Percentiles rank a stretch among this genome's conserved stretches.
Conservation (phyloP, 768 basidiomycete genomes). For the Amanita brunnescens region DNA sequence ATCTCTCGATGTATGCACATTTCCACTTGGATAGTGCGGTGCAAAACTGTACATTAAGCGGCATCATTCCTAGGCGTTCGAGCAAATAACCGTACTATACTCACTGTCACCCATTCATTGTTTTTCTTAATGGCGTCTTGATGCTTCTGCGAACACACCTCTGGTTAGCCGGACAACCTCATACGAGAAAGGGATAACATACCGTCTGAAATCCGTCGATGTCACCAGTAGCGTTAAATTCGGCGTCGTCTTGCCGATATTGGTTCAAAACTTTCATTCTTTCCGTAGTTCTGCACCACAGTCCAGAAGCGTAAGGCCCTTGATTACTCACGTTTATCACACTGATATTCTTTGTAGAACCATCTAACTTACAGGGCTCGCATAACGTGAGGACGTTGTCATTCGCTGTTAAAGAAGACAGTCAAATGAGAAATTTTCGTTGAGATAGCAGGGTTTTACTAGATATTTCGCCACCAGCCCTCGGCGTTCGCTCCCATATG, state of each 20-base stretch:
- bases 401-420: not conserved
- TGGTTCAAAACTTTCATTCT: not conserved
- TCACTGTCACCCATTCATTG: slow-evolving; percentile 4
- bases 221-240: not conserved
- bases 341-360: not conserved
- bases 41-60: not conserved
- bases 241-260: not conserved
- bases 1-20: not conserved
- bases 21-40: not conserved
- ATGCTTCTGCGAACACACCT: not conserved
- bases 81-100: not conserved
- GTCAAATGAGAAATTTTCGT: too few species aligned
- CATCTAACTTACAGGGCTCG: not conserved
- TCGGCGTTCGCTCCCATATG: not conserved
- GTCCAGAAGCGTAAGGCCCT: not conserved
- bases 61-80: not conserved
- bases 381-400: not conserved
- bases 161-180: not conserved
- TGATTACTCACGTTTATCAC: not conserved
- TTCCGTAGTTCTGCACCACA: not conserved
- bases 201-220: slow-evolving; percentile 1
- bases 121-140: slow-evolving; percentile 1
- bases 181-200: not conserved
- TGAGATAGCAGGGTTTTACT: not conserved
- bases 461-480: not conserved